phyloP scores from a whole-genome alignment of 2,329 filamentous ascomycete genomes.

The Neoscytalidium dimidiatum region DNA sequence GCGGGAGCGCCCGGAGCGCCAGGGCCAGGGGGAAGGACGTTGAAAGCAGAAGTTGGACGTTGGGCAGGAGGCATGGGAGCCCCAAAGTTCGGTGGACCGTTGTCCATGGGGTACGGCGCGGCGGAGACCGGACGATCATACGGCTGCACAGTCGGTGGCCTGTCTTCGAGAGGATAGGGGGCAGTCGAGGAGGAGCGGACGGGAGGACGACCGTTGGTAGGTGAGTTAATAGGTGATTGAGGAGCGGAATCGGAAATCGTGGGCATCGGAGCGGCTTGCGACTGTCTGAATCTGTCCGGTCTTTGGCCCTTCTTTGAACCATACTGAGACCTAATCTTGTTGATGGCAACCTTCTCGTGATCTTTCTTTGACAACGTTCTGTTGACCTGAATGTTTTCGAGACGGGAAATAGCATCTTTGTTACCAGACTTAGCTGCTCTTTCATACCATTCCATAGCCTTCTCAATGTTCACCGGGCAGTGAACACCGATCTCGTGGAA shows the following conservation, averaged over 20 bases:
- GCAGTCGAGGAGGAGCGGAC: slow-evolving; percentile 38
- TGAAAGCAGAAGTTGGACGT: slow-evolving; percentile 53
- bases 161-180: slow-evolving; percentile 47
- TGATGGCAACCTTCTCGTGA: slow-evolving; percentile 88
- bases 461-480: slow-evolving; percentile 77
- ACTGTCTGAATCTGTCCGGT: slow-evolving; percentile 46
- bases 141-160: slow-evolving; percentile 39
- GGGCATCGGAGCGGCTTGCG: slow-evolving; percentile 39
- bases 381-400: slow-evolving; percentile 81
- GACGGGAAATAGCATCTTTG: slow-evolving; percentile 77
- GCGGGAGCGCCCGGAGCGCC: slow-evolving; percentile 29
- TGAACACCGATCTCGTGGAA: slow-evolving; percentile 97
- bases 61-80: slow-evolving; percentile 34
- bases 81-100: slow-evolving; percentile 55
- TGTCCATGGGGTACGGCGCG: slow-evolving; percentile 72
- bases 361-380: slow-evolving; percentile 86
- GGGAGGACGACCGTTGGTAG: slow-evolving; percentile 29
- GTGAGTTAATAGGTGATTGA: slow-evolving; percentile 29
- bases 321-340: slow-evolving; percentile 69
- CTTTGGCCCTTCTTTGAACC: slow-evolving; percentile 53
- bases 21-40: slow-evolving; percentile 44
- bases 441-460: slow-evolving; percentile 87
- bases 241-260: slow-evolving; percentile 41
- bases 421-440: slow-evolving; percentile 89
- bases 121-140: slow-evolving; percentile 53